Evolutionary conservation across 2,329 filamentous ascomycete genomes (phyloP), one percentile per base, ranked within the genome.

Genomic region (Beauveria asiatica): DNA sequence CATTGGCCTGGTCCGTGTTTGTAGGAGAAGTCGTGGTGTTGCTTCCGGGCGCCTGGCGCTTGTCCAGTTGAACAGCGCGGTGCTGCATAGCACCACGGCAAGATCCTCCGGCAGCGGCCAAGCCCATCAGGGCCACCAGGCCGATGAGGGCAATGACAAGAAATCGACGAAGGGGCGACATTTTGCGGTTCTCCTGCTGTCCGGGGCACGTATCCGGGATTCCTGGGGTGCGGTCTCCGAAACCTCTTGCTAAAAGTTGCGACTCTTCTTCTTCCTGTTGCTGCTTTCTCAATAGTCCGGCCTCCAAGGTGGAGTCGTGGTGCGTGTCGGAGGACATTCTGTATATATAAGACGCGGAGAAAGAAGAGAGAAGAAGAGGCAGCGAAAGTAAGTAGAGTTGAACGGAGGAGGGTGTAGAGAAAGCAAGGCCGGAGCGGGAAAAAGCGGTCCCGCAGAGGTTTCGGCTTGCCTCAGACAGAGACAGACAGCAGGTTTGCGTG

Each of bases 91-190:
- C 57, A 48, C 50, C 25, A 5, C 41, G 33, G 44, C 57, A 60
- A 10, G 57, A 44, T 21, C 50, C 50, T 5, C 57, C 30, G 30
- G 57, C 57, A 42, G 42, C 50, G 11, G 57, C 57, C 33, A 60
- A 16, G 33, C 57, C 57, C 17, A 78, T 62, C 0, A 77, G 77
- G 1, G 77, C 77, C 8, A 73, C 70, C 61, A 79, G 78, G 2
- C 69, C 69, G 3, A 71, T 70, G 7, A 71, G 67, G 0, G 69
- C 68, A 37, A 60, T 48, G 57, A 60, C 10, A 33, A 60, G 41
- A 21, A 60, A 54, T 23, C 57, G 57, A 25, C 50, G 50, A 48
- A 54, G 42, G 13, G 42, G 16, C 44, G 50, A 60, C 57, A 60
- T 60, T 54, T 49, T 60, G 41, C 42, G 50, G 9, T 19, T 45